Evolutionary conservation across 495 filamentous ascomycete genomes (phyloP).

Genomic region (Penicillium samsonianum): DNA sequence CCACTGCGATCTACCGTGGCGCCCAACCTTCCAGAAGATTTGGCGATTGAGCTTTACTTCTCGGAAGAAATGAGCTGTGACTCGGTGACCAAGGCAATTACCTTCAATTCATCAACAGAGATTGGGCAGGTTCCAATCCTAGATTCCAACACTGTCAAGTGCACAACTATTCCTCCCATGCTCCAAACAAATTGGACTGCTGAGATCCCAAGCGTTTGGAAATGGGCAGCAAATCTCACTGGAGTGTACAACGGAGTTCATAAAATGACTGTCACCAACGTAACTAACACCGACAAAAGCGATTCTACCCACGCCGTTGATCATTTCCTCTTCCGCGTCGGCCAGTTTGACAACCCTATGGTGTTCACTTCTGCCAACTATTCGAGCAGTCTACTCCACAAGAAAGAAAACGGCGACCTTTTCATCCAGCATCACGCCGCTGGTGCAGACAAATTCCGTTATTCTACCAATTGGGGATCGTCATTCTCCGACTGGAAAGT

Average conservation of each 20-base stretch:
- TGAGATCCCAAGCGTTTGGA: conserved; percentile 55
- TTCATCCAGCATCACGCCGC: conserved; percentile 60
- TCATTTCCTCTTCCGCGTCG: conserved; percentile 59
- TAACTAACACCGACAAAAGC: conserved; percentile 33
- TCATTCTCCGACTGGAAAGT: conserved; percentile 59
- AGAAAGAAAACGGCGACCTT: conserved; percentile 42
- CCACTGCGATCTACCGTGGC: conserved; percentile 54
- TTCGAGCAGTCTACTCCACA: conserved; percentile 50
- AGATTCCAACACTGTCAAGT: conserved; percentile 38
- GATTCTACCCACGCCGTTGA: conserved; percentile 49
- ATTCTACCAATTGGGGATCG: conserved; percentile 62
- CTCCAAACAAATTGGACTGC: conserved; percentile 39
- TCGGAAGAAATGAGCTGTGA: conserved; percentile 64
- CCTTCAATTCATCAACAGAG: conserved; percentile 55
- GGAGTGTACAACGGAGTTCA: conserved; percentile 67
- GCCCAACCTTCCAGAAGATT: conserved; percentile 43
- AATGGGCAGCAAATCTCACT: conserved; percentile 51
- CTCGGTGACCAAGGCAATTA: conserved; percentile 48
- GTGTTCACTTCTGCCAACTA: conserved; percentile 62
- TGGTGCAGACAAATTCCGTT: conserved; percentile 65
- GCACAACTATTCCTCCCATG: conserved; percentile 33
- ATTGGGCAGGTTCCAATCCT: conserved; percentile 37
- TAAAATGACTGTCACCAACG: conserved; percentile 59
- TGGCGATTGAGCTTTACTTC: conserved; percentile 58
- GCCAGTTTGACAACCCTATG: conserved; percentile 59